Conservation (phyloP, 2,329 filamentous ascomycete species). For the Talaromyces sp. region DNA sequence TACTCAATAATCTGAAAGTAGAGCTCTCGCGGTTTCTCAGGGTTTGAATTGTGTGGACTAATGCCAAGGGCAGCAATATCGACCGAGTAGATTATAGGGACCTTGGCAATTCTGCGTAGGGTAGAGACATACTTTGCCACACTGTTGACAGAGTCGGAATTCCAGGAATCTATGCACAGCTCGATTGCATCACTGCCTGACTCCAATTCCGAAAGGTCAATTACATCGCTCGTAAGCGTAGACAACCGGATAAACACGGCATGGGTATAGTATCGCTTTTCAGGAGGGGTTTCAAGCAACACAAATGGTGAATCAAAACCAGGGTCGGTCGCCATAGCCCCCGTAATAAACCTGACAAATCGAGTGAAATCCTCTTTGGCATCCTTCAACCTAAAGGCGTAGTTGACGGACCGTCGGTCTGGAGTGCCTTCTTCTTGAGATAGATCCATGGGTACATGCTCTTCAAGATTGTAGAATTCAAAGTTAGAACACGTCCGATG, state of each 20-base stretch:
- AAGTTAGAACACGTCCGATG: conserved; percentile 46
- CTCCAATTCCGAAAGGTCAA: conserved; percentile 51
- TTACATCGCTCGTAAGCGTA: conserved; percentile 25
- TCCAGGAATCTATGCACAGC: conserved; percentile 57
- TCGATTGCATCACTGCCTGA: conserved; percentile 58
- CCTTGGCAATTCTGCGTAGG: conserved; percentile 52
- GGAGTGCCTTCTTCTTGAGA: conserved; percentile 30
- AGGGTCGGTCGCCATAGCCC: conserved; percentile 48
- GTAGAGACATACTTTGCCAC: conserved; percentile 55
- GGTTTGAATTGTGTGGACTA: conserved; percentile 8
- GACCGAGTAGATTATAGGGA: conserved; percentile 56
- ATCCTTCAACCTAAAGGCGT: conserved; percentile 47
- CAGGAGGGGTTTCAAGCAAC: conserved; percentile 55
- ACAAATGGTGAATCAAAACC: conserved; percentile 59
- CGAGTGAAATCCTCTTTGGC: conserved; percentile 58
- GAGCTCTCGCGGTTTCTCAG: conserved; percentile 12
- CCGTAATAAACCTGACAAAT: conserved; percentile 56
- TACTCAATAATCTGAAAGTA: conserved; percentile 37
- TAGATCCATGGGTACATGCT: conserved; percentile 28
- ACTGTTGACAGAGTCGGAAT: conserved; percentile 44
- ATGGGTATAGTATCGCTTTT: conserved; percentile 49
- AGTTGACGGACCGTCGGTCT: conserved; percentile 42
- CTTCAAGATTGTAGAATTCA: conserved; percentile 47
- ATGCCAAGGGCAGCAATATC: conserved; percentile 31
- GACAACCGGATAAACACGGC: conserved; percentile 36